Conservation (phyloP, 495 filamentous ascomycete genomes). For the Daldinia grandis region DNA sequence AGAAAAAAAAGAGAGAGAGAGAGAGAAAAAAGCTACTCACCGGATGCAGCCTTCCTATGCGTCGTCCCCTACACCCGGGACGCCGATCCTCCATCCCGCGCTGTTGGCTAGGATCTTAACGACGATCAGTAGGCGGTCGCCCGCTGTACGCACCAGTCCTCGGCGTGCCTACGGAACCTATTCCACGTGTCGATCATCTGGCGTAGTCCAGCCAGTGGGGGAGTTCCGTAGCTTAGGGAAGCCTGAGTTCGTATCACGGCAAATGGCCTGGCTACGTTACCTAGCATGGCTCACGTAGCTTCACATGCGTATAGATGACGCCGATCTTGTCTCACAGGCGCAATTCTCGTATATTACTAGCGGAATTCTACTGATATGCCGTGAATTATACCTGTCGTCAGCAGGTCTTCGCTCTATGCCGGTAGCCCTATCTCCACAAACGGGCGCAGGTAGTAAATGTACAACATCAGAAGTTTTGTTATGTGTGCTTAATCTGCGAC, state of each 20-base stretch:
- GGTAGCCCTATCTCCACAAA: conserved; percentile 16
- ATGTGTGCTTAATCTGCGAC: conserved; percentile 2
- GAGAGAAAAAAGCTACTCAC: conserved; percentile 27
- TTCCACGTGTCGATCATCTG: conserved; percentile 37
- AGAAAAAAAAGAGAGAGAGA: too few relatives aligned
- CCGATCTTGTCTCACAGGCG: conserved; percentile 22
- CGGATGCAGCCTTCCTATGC: conserved; percentile 42
- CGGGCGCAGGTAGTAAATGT: neutral
- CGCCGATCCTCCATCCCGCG: conserved; percentile 39
- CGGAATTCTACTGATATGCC: conserved; percentile 16
- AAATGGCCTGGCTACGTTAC: conserved; percentile 26
- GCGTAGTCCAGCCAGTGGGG: conserved; percentile 28
- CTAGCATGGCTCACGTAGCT: conserved; percentile 10
- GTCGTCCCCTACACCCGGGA: conserved; percentile 40
- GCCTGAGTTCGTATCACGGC: conserved; percentile 34
- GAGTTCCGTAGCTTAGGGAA: conserved; percentile 22
- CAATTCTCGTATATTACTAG: conserved; percentile 20
- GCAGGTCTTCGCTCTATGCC: conserved; percentile 17
- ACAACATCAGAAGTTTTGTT: neutral
- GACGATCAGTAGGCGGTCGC: conserved; percentile 32
- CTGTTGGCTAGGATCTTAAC: conserved; percentile 14
- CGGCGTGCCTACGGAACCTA: neutral
- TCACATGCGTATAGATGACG: conserved; percentile 17
- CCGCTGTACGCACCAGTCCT: conserved; percentile 11
- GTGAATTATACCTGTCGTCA: conserved; percentile 21